Conservation (phyloP, 2,329 filamentous ascomycete genomes). For the Ophiostoma sp. region DNA sequence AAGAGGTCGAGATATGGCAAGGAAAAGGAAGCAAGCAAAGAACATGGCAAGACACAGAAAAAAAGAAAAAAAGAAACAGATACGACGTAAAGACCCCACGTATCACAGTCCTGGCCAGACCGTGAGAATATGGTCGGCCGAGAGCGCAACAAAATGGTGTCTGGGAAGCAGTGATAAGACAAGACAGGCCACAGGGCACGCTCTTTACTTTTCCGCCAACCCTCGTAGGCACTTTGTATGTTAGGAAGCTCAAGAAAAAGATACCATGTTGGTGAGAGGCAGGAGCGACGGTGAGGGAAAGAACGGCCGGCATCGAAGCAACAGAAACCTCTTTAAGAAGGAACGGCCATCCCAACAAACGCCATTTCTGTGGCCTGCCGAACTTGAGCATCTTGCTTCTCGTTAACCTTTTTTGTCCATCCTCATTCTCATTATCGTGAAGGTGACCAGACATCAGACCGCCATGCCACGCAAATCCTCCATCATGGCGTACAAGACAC, state of each 20-base stretch:
- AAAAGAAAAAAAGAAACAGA: too few species aligned
- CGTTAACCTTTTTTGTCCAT: background rate
- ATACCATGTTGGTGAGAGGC: background rate
- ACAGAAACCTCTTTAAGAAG: background rate
- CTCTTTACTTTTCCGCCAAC: background rate
- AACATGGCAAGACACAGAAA: too few species aligned
- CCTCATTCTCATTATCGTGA: background rate
- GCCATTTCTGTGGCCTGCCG: background rate
- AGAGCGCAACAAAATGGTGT: background rate
- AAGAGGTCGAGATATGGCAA: background rate
- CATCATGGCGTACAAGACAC: background rate
- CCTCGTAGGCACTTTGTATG: background rate
- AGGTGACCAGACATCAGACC: background rate
- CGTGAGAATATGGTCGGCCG: background rate
- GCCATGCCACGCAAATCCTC: background rate
- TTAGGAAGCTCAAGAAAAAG: background rate
- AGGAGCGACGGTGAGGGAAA: background rate
- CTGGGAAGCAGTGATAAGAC: background rate
- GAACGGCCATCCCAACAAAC: background rate
- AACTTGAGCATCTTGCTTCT: background rate
- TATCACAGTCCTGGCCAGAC: background rate
- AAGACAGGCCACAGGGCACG: background rate
- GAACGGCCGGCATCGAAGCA: background rate
- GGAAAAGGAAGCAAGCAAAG: background rate
- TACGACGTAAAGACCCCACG: background rate